Percentiles rank a stretch among this genome's conserved stretches.
Conservation (phyloP, 768 basidiomycete genomes). For the Leccinum variicolor region DNA sequence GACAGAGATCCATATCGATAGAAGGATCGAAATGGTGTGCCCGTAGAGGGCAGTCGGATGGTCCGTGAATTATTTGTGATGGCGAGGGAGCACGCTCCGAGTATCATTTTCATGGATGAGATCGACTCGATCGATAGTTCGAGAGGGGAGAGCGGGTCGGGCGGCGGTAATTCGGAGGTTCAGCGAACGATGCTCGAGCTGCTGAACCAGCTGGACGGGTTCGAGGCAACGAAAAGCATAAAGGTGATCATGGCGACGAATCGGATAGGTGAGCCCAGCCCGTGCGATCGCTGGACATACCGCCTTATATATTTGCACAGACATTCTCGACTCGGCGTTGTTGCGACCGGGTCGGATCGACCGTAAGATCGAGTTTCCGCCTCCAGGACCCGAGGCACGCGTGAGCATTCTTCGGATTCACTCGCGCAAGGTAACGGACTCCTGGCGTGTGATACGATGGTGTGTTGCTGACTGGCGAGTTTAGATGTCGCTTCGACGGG, state of each 20-base stretch:
- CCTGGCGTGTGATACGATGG: not conserved
- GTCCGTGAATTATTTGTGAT: slow-evolving; percentile 97
- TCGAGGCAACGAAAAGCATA: not conserved
- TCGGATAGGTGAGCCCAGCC: slow-evolving; percentile 63
- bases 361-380: slow-evolving; percentile 32
- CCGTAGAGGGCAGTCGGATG: slow-evolving; percentile 71
- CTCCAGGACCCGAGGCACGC: slow-evolving; percentile 94
- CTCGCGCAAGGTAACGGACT: slow-evolving; percentile 59
- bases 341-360: slow-evolving; percentile 95
- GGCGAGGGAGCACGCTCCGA: slow-evolving; percentile 96
- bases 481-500: slow-evolving; percentile 96
- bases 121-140: slow-evolving; percentile 97
- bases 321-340: slow-evolving; percentile 92
- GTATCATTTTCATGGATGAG: slow-evolving; percentile 99
- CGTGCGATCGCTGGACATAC: not conserved
- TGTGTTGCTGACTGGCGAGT: not conserved
- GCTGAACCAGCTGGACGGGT: not conserved
- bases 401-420: slow-evolving; percentile 61
- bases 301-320: slow-evolving; percentile 35
- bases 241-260: slow-evolving; percentile 28
- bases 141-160: slow-evolving; percentile 74
- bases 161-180: slow-evolving; percentile 85
- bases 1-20: too few species aligned
- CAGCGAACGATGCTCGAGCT: not conserved
- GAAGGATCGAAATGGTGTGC: too few species aligned